Percentiles rank a stretch among this genome's conserved stretches.
Conservation (phyloP, 2,329 filamentous ascomycete species). For the Pyricularia sp. region DNA sequence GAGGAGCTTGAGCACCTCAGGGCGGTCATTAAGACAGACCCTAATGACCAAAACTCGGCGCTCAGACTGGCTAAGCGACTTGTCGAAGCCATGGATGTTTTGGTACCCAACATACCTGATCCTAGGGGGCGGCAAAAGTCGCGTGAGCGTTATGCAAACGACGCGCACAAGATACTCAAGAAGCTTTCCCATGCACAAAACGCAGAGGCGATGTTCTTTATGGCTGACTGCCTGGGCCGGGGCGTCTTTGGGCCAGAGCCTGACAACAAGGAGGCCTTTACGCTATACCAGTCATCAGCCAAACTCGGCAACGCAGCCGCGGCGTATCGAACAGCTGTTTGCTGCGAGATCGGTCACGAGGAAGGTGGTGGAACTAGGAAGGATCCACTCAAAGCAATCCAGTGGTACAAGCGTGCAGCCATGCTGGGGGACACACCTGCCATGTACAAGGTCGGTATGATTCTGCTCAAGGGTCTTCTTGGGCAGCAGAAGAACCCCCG, state of each 20-base stretch:
- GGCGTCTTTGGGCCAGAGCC: constrained; percentile 69
- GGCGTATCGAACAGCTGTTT: constrained; percentile 91
- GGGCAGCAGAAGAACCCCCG: constrained; percentile 74
- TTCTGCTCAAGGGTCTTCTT: constrained; percentile 85
- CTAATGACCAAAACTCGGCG: constrained; percentile 61
- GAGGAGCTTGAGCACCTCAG: constrained; percentile 72
- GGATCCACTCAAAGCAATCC: constrained; percentile 87
- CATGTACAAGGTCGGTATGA: constrained; percentile 99
- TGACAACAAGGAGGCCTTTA: constrained; percentile 88
- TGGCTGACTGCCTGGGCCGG: constrained; percentile 82
- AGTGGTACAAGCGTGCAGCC: constrained; percentile 95
- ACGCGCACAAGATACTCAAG: constrained; percentile 86
- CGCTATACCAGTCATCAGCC: constrained; percentile 85
- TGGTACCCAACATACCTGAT: constrained; percentile 56
- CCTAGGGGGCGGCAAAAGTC: constrained; percentile 65
- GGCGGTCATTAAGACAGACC: constrained; percentile 57
- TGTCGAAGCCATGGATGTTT: constrained; percentile 71
- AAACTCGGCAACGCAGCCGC: constrained; percentile 80
- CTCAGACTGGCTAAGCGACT: constrained; percentile 73
- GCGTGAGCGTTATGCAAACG: constrained; percentile 73
- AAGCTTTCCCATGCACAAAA: constrained; percentile 69
- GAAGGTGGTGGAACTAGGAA: constrained; percentile 87
- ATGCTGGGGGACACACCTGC: constrained; percentile 83
- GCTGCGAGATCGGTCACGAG: constrained; percentile 91
- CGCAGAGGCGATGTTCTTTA: constrained; percentile 82